A percentile compares a stretch with the other conserved stretches of the same genome.
phyloP scores from a whole-genome alignment of 345 rosid species.

The Zanthoxylum bungeanum region DNA sequence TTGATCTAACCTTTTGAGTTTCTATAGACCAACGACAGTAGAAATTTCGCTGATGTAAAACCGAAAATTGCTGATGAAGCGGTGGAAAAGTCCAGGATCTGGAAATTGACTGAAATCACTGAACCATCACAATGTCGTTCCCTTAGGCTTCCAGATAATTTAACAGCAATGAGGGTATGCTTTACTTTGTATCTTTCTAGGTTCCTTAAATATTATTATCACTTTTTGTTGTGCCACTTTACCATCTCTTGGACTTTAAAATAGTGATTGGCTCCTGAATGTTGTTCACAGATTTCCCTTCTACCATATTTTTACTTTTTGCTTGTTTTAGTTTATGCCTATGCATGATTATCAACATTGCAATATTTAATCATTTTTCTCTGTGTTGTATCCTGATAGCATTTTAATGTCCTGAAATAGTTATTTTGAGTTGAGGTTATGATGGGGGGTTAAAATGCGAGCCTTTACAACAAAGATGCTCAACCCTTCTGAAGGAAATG shows the following conservation, averaged over 20 bases:
- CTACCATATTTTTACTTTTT: not conserved
- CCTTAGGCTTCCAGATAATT: constrained; percentile 60
- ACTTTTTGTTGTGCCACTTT: not conserved
- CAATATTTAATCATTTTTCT: not conserved
- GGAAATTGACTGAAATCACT: constrained; percentile 74
- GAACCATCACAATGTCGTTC: constrained; percentile 73
- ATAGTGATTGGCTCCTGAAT: not conserved
- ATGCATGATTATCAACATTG: not conserved
- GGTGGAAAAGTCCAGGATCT: constrained; percentile 52
- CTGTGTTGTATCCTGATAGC: not conserved
- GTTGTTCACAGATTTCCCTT: not conserved
- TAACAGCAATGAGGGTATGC: constrained; percentile 56
- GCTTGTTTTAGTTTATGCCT: not conserved
- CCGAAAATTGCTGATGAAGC: constrained; percentile 66
- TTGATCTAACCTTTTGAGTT: constrained; percentile 20
- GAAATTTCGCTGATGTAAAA: constrained; percentile 54
- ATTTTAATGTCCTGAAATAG: not conserved
- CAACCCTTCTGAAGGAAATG: no score
- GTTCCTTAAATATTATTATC: not conserved
- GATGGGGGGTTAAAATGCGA: not conserved
- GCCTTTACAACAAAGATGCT: not conserved
- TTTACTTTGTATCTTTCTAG: not conserved
- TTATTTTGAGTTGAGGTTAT: not conserved
- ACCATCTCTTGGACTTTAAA: not conserved
- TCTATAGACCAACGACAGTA: constrained; percentile 50